Conservation (phyloP, 768 basidiomycete genomes). For the Kwoniella sp. region DNA sequence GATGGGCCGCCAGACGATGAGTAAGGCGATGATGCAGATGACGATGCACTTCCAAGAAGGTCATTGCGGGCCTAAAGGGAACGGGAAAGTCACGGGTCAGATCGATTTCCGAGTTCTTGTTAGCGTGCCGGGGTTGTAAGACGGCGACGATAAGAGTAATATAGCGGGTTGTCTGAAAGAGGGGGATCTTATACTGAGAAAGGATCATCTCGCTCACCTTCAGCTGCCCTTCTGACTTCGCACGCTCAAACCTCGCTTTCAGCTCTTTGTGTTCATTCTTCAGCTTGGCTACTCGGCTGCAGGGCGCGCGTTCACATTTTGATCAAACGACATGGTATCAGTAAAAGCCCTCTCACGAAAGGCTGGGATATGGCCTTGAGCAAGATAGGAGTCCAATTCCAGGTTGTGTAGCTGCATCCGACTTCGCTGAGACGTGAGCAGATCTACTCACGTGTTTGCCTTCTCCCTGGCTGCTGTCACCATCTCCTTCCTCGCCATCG, state of each 20-base stretch:
- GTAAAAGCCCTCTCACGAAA: too few relatives aligned
- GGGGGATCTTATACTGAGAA: too few relatives aligned
- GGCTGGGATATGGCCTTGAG: too few relatives aligned
- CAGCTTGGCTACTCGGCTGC: conserved; percentile 90
- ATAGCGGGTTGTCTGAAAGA: too few relatives aligned
- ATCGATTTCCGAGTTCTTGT: too few relatives aligned
- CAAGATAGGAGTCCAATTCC: neutral
- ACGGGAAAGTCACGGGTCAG: neutral
- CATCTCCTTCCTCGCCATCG: conserved; percentile 93
- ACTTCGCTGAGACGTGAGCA: neutral
- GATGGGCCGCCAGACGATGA: conserved; percentile 53
- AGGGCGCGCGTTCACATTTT: neutral
- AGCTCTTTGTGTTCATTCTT: conserved; percentile 82
- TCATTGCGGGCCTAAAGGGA: conserved; percentile 35
- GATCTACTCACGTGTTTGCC: conserved; percentile 73
- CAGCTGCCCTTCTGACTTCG: conserved; percentile 61
- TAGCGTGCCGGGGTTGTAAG: too few relatives aligned
- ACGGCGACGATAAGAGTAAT: neutral
- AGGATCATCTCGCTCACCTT: conserved; percentile 30
- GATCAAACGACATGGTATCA: too few relatives aligned
- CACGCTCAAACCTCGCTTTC: conserved; percentile 74
- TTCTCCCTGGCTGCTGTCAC: conserved; percentile 97
- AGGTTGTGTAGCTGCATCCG: neutral
- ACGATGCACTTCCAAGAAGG: conserved; percentile 24
- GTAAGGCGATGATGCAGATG: conserved; percentile 28